A percentile compares a stretch with the other conserved stretches of the same genome.
Evolutionary conservation across 2,329 filamentous ascomycete species (phyloP).

Genomic region (Aspergillus sp.): DNA sequence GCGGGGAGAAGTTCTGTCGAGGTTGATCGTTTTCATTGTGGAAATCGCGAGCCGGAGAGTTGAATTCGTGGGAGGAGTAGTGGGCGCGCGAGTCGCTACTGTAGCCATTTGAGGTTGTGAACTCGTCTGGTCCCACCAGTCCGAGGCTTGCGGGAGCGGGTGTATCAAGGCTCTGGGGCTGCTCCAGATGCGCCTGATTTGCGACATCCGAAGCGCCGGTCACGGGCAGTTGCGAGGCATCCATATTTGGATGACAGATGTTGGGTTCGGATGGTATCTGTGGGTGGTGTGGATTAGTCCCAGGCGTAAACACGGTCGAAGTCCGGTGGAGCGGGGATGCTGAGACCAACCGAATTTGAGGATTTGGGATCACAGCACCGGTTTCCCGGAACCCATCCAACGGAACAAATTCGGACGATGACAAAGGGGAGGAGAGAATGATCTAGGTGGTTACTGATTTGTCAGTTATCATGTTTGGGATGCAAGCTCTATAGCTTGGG

Average conservation of each 20-base stretch:
- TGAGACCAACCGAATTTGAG: constrained; percentile 25
- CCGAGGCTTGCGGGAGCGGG: constrained; percentile 29
- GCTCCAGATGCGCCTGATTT: constrained; percentile 20
- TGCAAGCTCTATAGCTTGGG: not conserved
- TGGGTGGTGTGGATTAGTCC: constrained; percentile 8
- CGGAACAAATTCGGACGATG: constrained; percentile 1
- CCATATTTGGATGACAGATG: constrained; percentile 25
- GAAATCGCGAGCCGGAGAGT: constrained; percentile 40
- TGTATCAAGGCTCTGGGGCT: constrained; percentile 24
- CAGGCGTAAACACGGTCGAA: constrained; percentile 23
- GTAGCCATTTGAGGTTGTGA: constrained; percentile 39
- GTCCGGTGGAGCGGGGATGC: constrained; percentile 19
- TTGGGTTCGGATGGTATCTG: constrained; percentile 1
- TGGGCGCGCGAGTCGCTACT: constrained; percentile 52
- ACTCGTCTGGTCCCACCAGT: constrained; percentile 43
- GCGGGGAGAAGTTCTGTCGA: constrained; percentile 44
- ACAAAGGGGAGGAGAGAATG: constrained; percentile 3
- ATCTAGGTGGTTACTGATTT: not conserved
- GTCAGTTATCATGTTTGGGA: constrained; percentile 4
- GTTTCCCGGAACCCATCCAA: constrained; percentile 24
- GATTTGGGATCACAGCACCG: constrained; percentile 14
- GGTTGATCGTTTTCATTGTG: constrained; percentile 51
- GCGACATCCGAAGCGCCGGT: constrained; percentile 24
- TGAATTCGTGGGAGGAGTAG: constrained; percentile 47
- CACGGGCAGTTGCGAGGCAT: constrained; percentile 28